Conservation (phyloP, 768 basidiomycete genomes). For the Termitomyces sp. region DNA sequence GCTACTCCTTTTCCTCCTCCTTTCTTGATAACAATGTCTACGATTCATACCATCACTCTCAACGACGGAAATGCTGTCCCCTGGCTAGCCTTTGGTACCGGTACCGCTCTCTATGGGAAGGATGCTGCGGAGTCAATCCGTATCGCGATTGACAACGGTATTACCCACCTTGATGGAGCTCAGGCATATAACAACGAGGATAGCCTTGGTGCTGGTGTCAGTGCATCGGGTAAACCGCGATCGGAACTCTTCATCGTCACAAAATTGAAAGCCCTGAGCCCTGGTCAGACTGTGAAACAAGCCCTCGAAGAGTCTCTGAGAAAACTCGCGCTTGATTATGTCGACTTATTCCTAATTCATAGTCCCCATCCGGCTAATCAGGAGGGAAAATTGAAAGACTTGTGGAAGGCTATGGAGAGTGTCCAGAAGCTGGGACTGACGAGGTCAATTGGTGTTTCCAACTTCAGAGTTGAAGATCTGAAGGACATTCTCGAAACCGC, state of each 20-base stretch:
- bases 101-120: conserved; percentile 45
- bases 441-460: conserved; percentile 68
- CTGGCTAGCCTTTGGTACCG: conserved; percentile 62
- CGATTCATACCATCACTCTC: conserved; percentile 34
- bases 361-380: conserved; percentile 30
- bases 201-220: conserved; percentile 47
- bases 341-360: conserved; percentile 68
- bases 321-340: conserved; percentile 48
- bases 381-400: conserved; percentile 40
- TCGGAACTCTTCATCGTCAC: conserved; percentile 62
- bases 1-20: background rate
- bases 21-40: conserved; percentile 10
- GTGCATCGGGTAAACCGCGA: conserved; percentile 45
- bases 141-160: conserved; percentile 50
- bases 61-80: conserved; percentile 55
- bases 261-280: conserved; percentile 42
- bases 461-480: conserved; percentile 56
- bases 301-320: conserved; percentile 50
- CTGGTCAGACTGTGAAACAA: conserved; percentile 43
- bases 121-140: conserved; percentile 39
- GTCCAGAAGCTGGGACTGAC: conserved; percentile 42
- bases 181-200: conserved; percentile 58
- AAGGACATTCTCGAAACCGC: conserved; percentile 48
- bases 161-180: conserved; percentile 65
- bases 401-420: conserved; percentile 63